These are phyloP conservation scores for Aspergillus campestris DNA, from an alignment of 495 filamentous ascomycete genomes.

Conservation along the genomic window DNA sequence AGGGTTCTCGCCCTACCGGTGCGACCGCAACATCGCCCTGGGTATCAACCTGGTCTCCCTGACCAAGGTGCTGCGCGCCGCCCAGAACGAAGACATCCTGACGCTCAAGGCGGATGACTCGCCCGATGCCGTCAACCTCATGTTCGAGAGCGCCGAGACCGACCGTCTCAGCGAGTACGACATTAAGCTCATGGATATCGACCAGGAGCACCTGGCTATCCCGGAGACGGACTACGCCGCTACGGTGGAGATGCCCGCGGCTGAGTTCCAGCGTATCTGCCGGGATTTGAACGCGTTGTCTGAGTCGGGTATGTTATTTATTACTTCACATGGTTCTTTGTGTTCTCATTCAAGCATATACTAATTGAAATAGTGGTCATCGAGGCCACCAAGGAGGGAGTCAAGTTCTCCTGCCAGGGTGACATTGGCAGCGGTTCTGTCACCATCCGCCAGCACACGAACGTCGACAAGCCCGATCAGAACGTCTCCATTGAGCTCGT, in stretches of 20 bases:
- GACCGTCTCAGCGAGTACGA: conserved; percentile 97
- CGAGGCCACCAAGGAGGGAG: conserved; percentile 92
- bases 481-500: conserved; percentile 83
- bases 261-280: conserved; percentile 93
- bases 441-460: conserved; percentile 79
- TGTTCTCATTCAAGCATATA: not conserved
- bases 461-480: conserved; percentile 81
- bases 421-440: conserved; percentile 95
- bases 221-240: conserved; percentile 97
- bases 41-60: conserved; percentile 94
- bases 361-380: conserved; percentile 61
- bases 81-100: conserved; percentile 89
- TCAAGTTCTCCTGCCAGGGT: conserved; percentile 89
- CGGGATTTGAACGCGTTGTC: conserved; percentile 83
- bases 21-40: conserved; percentile 97
- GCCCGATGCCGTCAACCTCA: conserved; percentile 87
- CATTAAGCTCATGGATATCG: conserved; percentile 99
- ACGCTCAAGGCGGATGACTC: conserved; percentile 97
- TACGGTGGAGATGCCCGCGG: conserved; percentile 76
- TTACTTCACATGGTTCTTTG: not conserved
- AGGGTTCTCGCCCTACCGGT: conserved; percentile 92
- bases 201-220: conserved; percentile 98
- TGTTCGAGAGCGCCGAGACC: conserved; percentile 85
- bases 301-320: conserved; percentile 67
- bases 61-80: conserved; percentile 92